Conservation (phyloP, 2,329 filamentous ascomycete genomes). For the Phialophora chinensis region DNA sequence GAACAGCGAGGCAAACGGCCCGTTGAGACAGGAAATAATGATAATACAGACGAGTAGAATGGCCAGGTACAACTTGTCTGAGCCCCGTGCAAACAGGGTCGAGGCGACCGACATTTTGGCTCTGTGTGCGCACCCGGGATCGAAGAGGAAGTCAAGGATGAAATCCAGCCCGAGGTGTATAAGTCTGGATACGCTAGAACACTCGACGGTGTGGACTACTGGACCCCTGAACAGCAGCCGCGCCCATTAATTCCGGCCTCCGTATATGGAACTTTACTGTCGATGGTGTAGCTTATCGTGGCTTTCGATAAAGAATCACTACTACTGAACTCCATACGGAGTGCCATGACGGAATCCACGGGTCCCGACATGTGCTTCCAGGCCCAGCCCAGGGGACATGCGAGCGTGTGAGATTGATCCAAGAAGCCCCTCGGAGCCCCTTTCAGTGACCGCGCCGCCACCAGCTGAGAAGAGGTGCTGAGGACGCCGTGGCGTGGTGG, state of each 20-base stretch:
- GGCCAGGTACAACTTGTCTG: slow-evolving; percentile 16
- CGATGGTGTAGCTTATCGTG: background rate
- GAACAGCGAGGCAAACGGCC: slow-evolving; percentile 11
- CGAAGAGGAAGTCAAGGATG: background rate
- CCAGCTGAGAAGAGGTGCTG: background rate
- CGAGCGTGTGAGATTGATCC: background rate
- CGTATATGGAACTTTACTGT: background rate
- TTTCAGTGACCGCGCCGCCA: background rate
- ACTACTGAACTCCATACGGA: too few species aligned
- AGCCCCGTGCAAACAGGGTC: slow-evolving; percentile 11
- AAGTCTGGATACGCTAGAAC: background rate
- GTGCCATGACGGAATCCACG: background rate
- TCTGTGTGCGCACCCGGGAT: background rate
- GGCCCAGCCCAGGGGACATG: background rate
- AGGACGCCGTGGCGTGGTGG: background rate
- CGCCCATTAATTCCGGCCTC: background rate
- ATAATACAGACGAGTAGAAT: slow-evolving; percentile 12
- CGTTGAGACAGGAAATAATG: slow-evolving; percentile 8
- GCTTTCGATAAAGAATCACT: background rate
- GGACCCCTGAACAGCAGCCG: background rate
- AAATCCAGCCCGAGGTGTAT: background rate
- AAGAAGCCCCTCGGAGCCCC: background rate
- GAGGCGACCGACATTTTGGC: slow-evolving; percentile 10
- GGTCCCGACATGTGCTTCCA: background rate
- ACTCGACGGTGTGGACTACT: background rate